Percentiles rank a stretch among this genome's conserved stretches.
Evolutionary conservation across 2,329 filamentous ascomycete genomes (phyloP).

Genomic region (Penicillium digitatum): DNA sequence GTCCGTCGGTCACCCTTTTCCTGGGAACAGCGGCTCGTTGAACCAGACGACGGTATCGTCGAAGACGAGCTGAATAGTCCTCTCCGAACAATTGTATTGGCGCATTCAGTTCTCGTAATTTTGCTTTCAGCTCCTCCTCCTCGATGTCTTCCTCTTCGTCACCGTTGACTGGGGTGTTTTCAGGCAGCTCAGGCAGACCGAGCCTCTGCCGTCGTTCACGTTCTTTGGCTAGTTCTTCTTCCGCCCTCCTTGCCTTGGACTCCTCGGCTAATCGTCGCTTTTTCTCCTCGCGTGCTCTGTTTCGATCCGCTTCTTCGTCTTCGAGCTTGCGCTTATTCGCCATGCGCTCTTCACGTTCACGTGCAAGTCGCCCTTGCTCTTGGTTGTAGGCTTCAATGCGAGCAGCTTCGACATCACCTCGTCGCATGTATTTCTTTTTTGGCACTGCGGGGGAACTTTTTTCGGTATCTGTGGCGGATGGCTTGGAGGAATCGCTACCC

Average conservation of each 20-base stretch:
- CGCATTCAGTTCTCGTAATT: slow-evolving; percentile 67
- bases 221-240: slow-evolving; percentile 71
- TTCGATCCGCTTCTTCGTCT: slow-evolving; percentile 72
- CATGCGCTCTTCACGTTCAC: slow-evolving; percentile 64
- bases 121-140: slow-evolving; percentile 65
- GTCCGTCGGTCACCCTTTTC: slow-evolving; percentile 59
- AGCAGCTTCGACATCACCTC: slow-evolving; percentile 79
- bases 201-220: slow-evolving; percentile 67
- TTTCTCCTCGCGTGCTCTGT: slow-evolving; percentile 73
- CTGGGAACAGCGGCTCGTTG: slow-evolving; percentile 37
- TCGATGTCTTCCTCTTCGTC: slow-evolving; percentile 57
- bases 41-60: slow-evolving; percentile 64
- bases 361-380: slow-evolving; percentile 72
- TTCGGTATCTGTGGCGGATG: slow-evolving; percentile 18
- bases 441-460: slow-evolving; percentile 22
- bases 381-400: slow-evolving; percentile 74
- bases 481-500: slow-evolving; percentile 38
- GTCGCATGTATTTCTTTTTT: slow-evolving; percentile 74
- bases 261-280: slow-evolving; percentile 76
- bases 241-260: slow-evolving; percentile 64
- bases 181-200: slow-evolving; percentile 70
- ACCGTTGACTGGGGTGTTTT: slow-evolving; percentile 31
- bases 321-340: slow-evolving; percentile 83
- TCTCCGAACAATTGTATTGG: slow-evolving; percentile 79
- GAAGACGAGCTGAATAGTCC: slow-evolving; percentile 63